A percentile compares a stretch with the other conserved stretches of the same genome.
These are phyloP conservation scores for Podospora pseudoanserina DNA, from an alignment of 495 filamentous ascomycete genomes.

Conservation along the genomic window DNA sequence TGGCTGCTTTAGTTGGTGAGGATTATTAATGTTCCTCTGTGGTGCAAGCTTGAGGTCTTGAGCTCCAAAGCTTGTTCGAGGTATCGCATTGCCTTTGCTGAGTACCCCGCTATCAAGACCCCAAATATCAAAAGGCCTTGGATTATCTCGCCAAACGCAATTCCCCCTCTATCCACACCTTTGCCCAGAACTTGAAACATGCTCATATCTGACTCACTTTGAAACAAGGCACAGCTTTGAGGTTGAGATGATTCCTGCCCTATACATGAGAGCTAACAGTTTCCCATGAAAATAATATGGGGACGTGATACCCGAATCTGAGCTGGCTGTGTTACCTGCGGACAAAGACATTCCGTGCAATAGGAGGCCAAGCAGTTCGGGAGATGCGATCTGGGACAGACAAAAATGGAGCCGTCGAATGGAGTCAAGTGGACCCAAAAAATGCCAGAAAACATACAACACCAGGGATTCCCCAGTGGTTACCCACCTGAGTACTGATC, in stretches of 20 bases:
- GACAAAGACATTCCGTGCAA: constrained; percentile 14
- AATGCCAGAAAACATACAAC: too few relatives aligned
- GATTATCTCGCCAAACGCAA: not conserved
- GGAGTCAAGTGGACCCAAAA: too few relatives aligned
- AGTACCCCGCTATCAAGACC: not conserved
- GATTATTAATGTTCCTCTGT: not conserved
- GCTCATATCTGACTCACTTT: constrained; percentile 19
- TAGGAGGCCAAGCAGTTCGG: not conserved
- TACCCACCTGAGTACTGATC: too few relatives aligned
- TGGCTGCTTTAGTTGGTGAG: not conserved
- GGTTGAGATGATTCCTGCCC: not conserved
- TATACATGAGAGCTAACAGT: not conserved
- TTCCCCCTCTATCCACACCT: not conserved
- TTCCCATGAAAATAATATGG: not conserved
- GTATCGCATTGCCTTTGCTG: not conserved
- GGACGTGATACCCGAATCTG: not conserved
- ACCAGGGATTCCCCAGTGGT: too few relatives aligned
- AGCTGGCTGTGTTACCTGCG: not conserved
- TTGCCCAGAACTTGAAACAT: constrained; percentile 18
- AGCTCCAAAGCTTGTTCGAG: not conserved
- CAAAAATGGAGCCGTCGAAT: too few relatives aligned
- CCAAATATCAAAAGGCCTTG: not conserved
- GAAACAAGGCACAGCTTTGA: constrained; percentile 2
- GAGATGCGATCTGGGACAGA: not conserved
- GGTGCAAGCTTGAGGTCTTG: not conserved